Conservation (phyloP, 805 yeast species). For the Saccharomycopsis javanensis region DNA sequence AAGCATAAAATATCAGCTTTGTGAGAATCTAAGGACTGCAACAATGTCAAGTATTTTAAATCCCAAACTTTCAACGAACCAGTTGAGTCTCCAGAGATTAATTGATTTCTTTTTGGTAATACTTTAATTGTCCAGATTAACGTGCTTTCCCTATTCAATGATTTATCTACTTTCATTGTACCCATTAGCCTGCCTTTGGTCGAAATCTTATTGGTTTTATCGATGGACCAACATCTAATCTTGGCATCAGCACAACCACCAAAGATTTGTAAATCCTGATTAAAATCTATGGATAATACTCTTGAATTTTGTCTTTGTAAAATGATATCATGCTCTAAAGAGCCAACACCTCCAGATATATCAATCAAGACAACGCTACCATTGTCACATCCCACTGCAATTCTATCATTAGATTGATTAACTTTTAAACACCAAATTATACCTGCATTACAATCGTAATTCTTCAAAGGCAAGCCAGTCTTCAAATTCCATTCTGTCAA, state of each 20-base stretch:
- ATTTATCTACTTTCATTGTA: slow-evolving; percentile 86
- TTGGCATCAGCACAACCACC: slow-evolving; percentile 97
- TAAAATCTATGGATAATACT: slow-evolving; percentile 73
- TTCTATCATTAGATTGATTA: slow-evolving; percentile 46
- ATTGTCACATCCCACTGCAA: slow-evolving; percentile 93
- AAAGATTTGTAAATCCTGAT: slow-evolving; percentile 49
- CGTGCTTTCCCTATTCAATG: slow-evolving; percentile 67
- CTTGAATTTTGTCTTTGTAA: slow-evolving; percentile 79
- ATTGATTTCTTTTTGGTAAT: slow-evolving; percentile 53
- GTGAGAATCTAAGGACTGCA: slow-evolving; percentile 75
- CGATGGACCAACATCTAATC: slow-evolving; percentile 68
- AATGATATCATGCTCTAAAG: slow-evolving; percentile 62
- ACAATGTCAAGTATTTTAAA: slow-evolving; percentile 57
- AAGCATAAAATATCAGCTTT: slow-evolving; percentile 85
- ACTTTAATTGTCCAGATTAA: slow-evolving; percentile 80
- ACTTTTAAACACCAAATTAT: slow-evolving; percentile 83
- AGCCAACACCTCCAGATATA: slow-evolving; percentile 80
- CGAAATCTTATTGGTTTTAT: slow-evolving; percentile 27
- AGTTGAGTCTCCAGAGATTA: slow-evolving; percentile 95
- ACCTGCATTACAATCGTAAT: slow-evolving; percentile 87
- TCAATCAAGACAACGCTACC: slow-evolving; percentile 81
- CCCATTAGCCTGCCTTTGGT: slow-evolving; percentile 60
- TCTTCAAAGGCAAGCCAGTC: slow-evolving; percentile 60
- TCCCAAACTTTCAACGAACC: slow-evolving; percentile 95
- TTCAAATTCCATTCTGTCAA: slow-evolving; percentile 87